Evolutionary conservation across 2,329 filamentous ascomycete genomes (phyloP).

Genomic region (Scleromitrula shiraiana): DNA sequence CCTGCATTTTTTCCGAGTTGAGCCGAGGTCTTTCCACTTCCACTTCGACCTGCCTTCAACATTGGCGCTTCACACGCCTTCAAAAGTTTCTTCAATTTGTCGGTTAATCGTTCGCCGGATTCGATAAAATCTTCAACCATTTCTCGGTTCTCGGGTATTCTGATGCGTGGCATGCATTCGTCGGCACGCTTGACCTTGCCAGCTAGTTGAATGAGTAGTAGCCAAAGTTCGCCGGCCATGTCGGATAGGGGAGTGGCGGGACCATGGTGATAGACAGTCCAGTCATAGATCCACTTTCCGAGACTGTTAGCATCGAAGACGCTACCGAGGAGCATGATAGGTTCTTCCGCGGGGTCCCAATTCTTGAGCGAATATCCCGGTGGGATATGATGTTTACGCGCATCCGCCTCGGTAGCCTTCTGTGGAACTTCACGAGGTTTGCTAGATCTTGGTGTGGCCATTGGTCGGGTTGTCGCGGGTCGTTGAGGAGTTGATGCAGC

Average conservation of each 20-base stretch:
- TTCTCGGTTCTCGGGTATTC: constrained; percentile 64
- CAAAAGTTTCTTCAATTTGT: constrained; percentile 76
- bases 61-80: constrained; percentile 92
- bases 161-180: constrained; percentile 65
- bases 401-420: constrained; percentile 52
- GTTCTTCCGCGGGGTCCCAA: constrained; percentile 91
- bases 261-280: constrained; percentile 88
- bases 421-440: constrained; percentile 32
- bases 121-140: constrained; percentile 86
- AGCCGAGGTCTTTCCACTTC: constrained; percentile 48
- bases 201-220: constrained; percentile 85
- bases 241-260: constrained; percentile 77
- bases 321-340: constrained; percentile 87
- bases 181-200: constrained; percentile 91
- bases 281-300: constrained; percentile 99
- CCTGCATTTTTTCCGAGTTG: constrained; percentile 88
- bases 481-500: constrained; percentile 25
- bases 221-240: constrained; percentile 90
- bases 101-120: constrained; percentile 77
- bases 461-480: constrained; percentile 19
- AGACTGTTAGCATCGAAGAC: constrained; percentile 97
- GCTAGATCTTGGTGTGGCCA: constrained; percentile 25
- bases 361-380: constrained; percentile 92
- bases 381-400: constrained; percentile 65
- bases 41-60: constrained; percentile 80